Percentiles rank a stretch among this genome's conserved stretches.
phyloP scores from a whole-genome alignment of 306 rosid genomes.

The Prunus mira region DNA sequence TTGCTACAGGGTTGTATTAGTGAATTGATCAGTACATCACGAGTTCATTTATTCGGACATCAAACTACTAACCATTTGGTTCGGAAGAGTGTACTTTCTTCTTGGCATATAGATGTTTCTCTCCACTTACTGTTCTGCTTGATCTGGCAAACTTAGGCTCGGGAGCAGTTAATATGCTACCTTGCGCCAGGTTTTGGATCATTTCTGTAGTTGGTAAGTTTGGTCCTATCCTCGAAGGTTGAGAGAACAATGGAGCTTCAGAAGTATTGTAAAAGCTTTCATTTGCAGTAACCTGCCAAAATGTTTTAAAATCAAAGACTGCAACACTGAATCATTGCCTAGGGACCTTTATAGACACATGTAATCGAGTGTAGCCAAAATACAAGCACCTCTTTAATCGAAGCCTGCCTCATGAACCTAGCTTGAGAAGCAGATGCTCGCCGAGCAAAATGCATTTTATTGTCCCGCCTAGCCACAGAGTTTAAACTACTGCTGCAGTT shows the following conservation, averaged over 20 bases:
- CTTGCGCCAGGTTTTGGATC: conserved; percentile 27
- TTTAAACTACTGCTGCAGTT: conserved; percentile 51
- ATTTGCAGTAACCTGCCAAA: conserved; percentile 43
- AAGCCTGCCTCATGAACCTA: conserved; percentile 60
- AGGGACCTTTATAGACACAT: conserved; percentile 1
- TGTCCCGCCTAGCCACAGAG: conserved; percentile 54
- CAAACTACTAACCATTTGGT: conserved; percentile 36
- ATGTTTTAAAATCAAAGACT: background rate
- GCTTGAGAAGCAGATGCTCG: conserved; percentile 60
- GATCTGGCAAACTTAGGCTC: conserved; percentile 56
- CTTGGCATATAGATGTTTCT: conserved; percentile 28
- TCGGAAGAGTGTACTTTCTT: conserved; percentile 26
- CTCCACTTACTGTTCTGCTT: conserved; percentile 15
- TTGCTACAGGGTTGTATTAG: background rate
- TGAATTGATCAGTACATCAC: background rate
- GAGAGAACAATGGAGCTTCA: conserved; percentile 61
- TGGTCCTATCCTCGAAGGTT: conserved; percentile 31
- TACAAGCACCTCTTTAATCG: conserved; percentile 45
- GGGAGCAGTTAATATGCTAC: conserved; percentile 25
- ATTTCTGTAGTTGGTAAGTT: conserved; percentile 23
- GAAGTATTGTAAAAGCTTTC: conserved; percentile 30
- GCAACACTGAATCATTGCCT: background rate
- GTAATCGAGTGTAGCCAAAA: conserved; percentile 3
- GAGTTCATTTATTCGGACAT: background rate
- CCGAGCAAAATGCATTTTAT: conserved; percentile 53